These are phyloP conservation scores for Syncephalastrum contaminatum DNA, from an alignment of 371 early-diverging fungal species.

Conservation along the genomic window DNA sequence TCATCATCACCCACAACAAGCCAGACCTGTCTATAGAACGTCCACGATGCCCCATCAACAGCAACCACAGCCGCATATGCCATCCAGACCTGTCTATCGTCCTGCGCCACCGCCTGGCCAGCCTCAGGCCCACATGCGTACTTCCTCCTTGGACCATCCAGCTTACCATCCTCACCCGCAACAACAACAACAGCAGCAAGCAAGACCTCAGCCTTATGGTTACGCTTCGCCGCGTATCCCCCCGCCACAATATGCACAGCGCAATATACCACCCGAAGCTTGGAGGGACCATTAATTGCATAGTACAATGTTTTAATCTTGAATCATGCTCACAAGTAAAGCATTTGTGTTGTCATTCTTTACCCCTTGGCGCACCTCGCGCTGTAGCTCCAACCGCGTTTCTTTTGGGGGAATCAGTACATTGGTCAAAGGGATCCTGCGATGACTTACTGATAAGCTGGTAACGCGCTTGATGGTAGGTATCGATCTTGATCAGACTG, in stretches of 20 bases:
- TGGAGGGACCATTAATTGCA: slow-evolving; percentile 11
- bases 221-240: slow-evolving; percentile 2
- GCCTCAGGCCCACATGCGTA: slow-evolving; percentile 10
- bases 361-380: no score
- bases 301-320: neutral
- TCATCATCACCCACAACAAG: slow-evolving; percentile 2
- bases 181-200: neutral
- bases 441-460: slow-evolving; percentile 54
- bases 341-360: neutral
- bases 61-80: slow-evolving; percentile 2
- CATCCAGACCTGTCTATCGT: slow-evolving; percentile 1
- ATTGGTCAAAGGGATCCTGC: neutral
- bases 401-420: no score
- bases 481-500: slow-evolving; percentile 56
- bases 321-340: slow-evolving; percentile 3
- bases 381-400: no score
- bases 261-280: slow-evolving; percentile 20
- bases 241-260: slow-evolving; percentile 8
- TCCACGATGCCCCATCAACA: slow-evolving; percentile 11
- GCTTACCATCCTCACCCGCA: neutral
- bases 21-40: slow-evolving; percentile 15
- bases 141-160: slow-evolving; percentile 12
- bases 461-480: slow-evolving; percentile 62
- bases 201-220: slow-evolving; percentile 6
- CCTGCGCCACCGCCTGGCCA: slow-evolving; percentile 1